Percentiles rank a stretch among this genome's conserved stretches.
Evolutionary conservation across 2,329 filamentous ascomycete species (phyloP).

Genomic region (Alternaria alternata): DNA sequence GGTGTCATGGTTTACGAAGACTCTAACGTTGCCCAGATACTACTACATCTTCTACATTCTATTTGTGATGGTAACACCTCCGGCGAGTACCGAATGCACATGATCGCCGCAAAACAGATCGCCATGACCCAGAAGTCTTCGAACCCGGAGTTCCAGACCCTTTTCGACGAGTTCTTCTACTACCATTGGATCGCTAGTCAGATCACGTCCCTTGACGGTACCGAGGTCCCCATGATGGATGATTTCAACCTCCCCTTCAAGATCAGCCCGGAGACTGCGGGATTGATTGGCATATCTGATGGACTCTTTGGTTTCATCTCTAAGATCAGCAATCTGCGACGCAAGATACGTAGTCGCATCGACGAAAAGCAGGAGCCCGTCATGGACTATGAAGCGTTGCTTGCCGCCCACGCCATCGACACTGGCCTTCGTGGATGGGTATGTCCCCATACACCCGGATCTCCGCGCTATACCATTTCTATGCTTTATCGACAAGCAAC

Average conservation of each 20-base stretch:
- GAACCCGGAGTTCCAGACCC: constrained; percentile 75
- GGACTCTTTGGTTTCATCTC: constrained; percentile 81
- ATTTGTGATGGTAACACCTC: constrained; percentile 67
- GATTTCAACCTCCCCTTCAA: constrained; percentile 65
- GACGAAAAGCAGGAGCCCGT: constrained; percentile 68
- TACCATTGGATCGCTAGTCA: constrained; percentile 74
- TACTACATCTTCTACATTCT: constrained; percentile 67
- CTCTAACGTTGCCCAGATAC: constrained; percentile 68
- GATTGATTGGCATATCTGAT: constrained; percentile 81
- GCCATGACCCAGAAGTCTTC: constrained; percentile 66
- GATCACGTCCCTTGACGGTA: constrained; percentile 63
- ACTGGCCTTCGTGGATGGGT: constrained; percentile 77
- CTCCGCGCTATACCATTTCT: constrained; percentile 64
- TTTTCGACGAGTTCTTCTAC: constrained; percentile 79
- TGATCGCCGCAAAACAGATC: constrained; percentile 76
- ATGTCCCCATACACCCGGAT: constrained; percentile 63
- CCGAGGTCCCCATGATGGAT: constrained; percentile 61
- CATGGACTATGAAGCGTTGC: constrained; percentile 76
- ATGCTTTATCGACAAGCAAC: constrained; percentile 69
- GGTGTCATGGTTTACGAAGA: constrained; percentile 57
- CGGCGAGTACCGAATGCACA: constrained; percentile 81
- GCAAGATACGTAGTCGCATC: constrained; percentile 75
- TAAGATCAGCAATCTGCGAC: constrained; percentile 79
- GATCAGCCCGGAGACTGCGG: constrained; percentile 63
- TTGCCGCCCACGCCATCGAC: constrained; percentile 78